Base-by-base conservation (phyloP, 78 protist species). In the Protostelium mycophagum region DNA sequence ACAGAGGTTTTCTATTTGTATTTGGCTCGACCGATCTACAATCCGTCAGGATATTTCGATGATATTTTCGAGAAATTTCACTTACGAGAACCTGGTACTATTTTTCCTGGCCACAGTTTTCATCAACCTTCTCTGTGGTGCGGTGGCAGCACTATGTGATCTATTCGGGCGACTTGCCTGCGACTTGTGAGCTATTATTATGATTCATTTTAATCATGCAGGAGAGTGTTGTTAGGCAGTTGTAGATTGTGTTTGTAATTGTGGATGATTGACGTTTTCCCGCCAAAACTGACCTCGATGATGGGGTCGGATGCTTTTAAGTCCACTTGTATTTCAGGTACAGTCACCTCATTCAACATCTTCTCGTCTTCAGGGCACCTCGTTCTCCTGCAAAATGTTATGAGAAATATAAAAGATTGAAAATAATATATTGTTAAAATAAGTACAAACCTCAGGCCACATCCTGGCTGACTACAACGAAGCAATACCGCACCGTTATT, bases 321-420 rank as follows among this genome's bases (percentile, higher is more conserved):
- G 73, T 51, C 31, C 16, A 16, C 31, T 51, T 51, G 31, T 51
- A 16, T 51, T 51, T 51, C 73, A 51, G 73, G 73, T 51, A 25
- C 73, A 16, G 73, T 51, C 73, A 16, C 73, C 16, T 51, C 31
- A 16, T 51, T 16, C 73, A 90, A 29, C 88, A 90, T 36, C 83
- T 73, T 37, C 83, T 90, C 92, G 34, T 91, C 93, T 35, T 91
- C 93, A 1, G 28, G 28, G 38, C 93, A 91, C 28, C 93, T 63
- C 10, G 87, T 9, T 28, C 93, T 73, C 28, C 87, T 51, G 73
- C 31, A 51, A 16, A 51, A 25, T 51, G 5, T 16, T 16, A 51
- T 51, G 31, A 51, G 73, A 51, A 51, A 51, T 51, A 25, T 51
- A n/a, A n/a, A n/a, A n/a, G n/a, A n/a, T n/a, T n/a, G n/a, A n/a